A percentile compares a stretch with the other conserved stretches of the same genome.
These are phyloP conservation scores for Raddia distichophylla DNA, from an alignment of 176 grass and related monocot genomes.

Conservation along the genomic window DNA sequence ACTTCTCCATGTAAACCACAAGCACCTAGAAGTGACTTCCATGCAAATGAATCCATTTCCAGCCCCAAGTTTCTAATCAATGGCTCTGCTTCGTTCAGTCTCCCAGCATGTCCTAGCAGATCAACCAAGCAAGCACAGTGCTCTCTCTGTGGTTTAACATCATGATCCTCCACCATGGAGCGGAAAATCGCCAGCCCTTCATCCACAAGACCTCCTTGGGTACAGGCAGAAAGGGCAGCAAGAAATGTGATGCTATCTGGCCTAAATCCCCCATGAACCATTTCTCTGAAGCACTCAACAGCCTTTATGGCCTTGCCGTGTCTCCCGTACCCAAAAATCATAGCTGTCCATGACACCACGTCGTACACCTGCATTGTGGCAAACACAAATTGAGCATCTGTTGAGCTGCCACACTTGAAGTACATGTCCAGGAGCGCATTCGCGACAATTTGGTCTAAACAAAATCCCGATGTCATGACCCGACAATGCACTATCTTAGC, in stretches of 20 bases:
- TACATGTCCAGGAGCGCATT: slow-evolving; percentile 53
- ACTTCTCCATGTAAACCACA: slow-evolving; percentile 39
- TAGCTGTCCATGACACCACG: slow-evolving; percentile 44
- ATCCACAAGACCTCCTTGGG: slow-evolving; percentile 44
- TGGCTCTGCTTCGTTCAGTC: slow-evolving; percentile 42
- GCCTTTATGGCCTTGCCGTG: slow-evolving; percentile 17
- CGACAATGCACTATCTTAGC: slow-evolving; percentile 47
- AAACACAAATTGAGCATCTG: slow-evolving; percentile 32
- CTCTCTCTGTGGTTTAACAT: slow-evolving; percentile 46
- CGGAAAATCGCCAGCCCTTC: slow-evolving; percentile 46
- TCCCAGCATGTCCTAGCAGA: slow-evolving; percentile 48
- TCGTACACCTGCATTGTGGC: slow-evolving; percentile 4
- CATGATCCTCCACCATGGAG: slow-evolving; percentile 43
- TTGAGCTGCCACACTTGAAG: slow-evolving; percentile 54
- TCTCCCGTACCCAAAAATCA: slow-evolving; percentile 23
- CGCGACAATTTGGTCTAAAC: slow-evolving; percentile 7
- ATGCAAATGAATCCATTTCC: slow-evolving; percentile 52
- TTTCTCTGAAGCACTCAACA: slow-evolving; percentile 34
- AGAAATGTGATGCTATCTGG: slow-evolving; percentile 40
- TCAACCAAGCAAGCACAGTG: slow-evolving; percentile 54
- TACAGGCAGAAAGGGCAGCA: slow-evolving; percentile 43
- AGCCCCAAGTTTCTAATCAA: slow-evolving; percentile 38
- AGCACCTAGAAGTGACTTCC: slow-evolving; percentile 51
- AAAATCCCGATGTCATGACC: slow-evolving; percentile 38
- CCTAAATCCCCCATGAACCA: slow-evolving; percentile 14